These are phyloP conservation scores for Cladophialophora chaetospira DNA, from an alignment of 2,329 filamentous ascomycete genomes.

Conservation along the genomic window DNA sequence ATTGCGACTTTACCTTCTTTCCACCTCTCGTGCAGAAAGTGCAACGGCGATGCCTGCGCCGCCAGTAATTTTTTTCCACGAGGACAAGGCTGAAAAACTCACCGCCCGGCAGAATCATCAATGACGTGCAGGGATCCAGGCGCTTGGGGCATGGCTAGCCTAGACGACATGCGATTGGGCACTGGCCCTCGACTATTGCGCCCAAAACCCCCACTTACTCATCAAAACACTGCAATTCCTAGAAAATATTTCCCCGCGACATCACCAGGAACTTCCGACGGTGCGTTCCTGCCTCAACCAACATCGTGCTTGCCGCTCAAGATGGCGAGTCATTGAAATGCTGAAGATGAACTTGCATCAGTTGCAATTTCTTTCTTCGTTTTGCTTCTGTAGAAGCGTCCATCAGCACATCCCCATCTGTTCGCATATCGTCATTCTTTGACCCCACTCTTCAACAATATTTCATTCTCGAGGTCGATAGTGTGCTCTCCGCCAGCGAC, in stretches of 20 bases:
- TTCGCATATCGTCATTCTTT: conserved; percentile 5
- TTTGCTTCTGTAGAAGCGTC: no score
- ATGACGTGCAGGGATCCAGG: neutral
- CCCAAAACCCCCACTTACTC: neutral
- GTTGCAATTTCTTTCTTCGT: no score
- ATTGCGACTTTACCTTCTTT: conserved; percentile 11
- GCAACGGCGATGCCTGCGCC: neutral
- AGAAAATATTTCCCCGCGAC: neutral
- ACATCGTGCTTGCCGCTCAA: neutral
- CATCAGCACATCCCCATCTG: no score
- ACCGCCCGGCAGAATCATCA: conserved; percentile 15
- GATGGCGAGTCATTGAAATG: neutral
- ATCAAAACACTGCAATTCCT: neutral
- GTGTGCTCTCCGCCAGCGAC: neutral
- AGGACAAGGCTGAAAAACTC: neutral
- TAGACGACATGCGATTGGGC: no score
- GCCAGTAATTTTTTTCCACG: neutral
- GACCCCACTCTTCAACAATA: neutral
- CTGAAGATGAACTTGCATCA: neutral
- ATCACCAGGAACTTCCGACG: neutral
- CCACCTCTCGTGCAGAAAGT: neutral
- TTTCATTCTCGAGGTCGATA: neutral
- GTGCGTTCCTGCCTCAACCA: neutral
- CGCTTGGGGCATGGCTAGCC: neutral
- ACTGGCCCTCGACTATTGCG: neutral